These are phyloP conservation scores for Didymella glomerata DNA, from an alignment of 2,329 filamentous ascomycete species.

Conservation along the genomic window DNA sequence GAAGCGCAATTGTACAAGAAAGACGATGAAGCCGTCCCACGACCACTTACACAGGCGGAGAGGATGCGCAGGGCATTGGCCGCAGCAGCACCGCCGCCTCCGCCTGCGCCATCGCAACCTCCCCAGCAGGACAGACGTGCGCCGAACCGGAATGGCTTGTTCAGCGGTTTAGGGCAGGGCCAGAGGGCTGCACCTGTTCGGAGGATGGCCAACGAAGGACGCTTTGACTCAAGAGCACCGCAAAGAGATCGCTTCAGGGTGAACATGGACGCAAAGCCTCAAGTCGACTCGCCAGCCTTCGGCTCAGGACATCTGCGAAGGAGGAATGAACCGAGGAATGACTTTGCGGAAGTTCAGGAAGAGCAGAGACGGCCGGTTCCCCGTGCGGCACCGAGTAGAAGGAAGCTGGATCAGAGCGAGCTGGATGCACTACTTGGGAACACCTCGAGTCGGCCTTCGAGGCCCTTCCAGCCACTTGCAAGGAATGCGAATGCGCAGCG, in stretches of 20 bases:
- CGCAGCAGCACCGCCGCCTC: conserved; percentile 24
- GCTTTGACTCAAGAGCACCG: conserved; percentile 11
- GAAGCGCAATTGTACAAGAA: conserved; percentile 41
- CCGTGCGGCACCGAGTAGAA: conserved; percentile 26
- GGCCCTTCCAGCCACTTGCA: conserved; percentile 36
- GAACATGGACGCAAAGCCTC: conserved; percentile 44
- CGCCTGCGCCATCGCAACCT: conserved; percentile 6
- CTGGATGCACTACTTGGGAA: conserved; percentile 38
- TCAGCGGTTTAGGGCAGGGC: conserved; percentile 30
- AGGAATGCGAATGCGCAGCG: conserved; percentile 32
- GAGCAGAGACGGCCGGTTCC: conserved; percentile 6
- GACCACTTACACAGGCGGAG: conserved; percentile 39
- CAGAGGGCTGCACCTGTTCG: conserved; percentile 24
- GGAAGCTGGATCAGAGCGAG: conserved; percentile 41
- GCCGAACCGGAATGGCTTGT: conserved; percentile 25
- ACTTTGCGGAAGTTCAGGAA: conserved; percentile 9
- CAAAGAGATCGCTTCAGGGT: conserved; percentile 37
- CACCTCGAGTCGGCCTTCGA: conserved; percentile 14
- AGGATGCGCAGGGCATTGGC: conserved; percentile 39
- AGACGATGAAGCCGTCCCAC: conserved; percentile 25
- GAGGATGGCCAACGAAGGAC: conserved; percentile 1
- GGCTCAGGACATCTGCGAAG: conserved; percentile 37
- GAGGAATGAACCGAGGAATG: conserved; percentile 33
- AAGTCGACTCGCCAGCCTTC: conserved; percentile 38
- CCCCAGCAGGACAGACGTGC: conserved; percentile 30